Evolutionary conservation across 768 basidiomycete genomes (phyloP), one percentile per base, ranked within the genome.

Genomic region (Rossbeevera mucosa): DNA sequence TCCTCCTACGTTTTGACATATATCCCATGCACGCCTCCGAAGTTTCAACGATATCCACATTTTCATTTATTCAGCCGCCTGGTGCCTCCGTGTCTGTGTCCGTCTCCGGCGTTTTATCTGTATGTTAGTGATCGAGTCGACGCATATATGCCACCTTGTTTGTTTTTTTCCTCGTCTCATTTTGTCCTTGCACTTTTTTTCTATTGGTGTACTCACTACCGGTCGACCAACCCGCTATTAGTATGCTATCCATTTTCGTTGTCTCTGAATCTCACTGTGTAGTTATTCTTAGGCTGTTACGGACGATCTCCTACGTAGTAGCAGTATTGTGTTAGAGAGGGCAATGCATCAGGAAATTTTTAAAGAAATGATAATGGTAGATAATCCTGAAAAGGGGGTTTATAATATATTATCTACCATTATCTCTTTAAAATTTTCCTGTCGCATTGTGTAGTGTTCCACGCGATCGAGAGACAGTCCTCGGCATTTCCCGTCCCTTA

Each of bases 1-100:
- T 50, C 33, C 18, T 42, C 49, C 60, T n/a, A 48, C 29, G 46
- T 46, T 62, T 43, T 43, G n/a, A n/a, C n/a, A 36, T 36, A 36
- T 36, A 33, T 33, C 33, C n/a, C n/a, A 2, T 18, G 33, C n/a
- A 36, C n/a, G n/a, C 33, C 38, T 41, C 40, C 40, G 20, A 18
- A n/a, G 9, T 18, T 36, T 36, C 33, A 9, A 36, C 33, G n/a
- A 36, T 36, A 36, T 36, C 33, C 33, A 33, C 7, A 36, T 2
- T 2, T 36, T 36, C 33, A n/a, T 33, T 33, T 9, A 18, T 36
- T 36, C 33, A 36, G n/a, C 18, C 9, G 33, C 33, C 33, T 36
- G 33, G n/a, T 36, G 33, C 33, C 33, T 18, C 40, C 5, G 40
- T n/a, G 16, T 41, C 8, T 14, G 11, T 41, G 7, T 41, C 13